phyloP scores from a whole-genome alignment of 2,329 filamentous ascomycete species.

The Phyllosticta capitalensis region DNA sequence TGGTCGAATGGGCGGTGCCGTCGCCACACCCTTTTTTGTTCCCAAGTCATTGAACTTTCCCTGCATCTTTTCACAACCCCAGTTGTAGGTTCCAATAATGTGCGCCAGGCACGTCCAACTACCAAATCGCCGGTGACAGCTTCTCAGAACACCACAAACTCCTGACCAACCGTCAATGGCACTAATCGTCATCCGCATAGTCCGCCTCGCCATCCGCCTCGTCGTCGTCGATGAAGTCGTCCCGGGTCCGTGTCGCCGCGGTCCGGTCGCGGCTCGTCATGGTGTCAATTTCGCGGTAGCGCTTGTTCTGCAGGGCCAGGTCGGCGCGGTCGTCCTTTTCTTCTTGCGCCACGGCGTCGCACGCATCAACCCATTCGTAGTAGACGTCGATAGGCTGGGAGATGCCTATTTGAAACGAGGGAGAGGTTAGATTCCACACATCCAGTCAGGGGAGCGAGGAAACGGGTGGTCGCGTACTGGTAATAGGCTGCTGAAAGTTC shows the following conservation, averaged over 20 bases:
- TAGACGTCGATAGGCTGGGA: constrained; percentile 92
- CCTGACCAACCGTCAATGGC: not conserved
- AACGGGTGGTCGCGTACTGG: constrained; percentile 52
- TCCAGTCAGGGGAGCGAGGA: not conserved
- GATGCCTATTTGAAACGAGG: constrained; percentile 52
- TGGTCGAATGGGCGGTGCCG: not conserved
- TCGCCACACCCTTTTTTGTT: not conserved
- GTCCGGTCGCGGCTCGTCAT: not conserved
- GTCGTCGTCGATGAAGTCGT: constrained; percentile 30
- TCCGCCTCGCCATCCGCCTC: constrained; percentile 31
- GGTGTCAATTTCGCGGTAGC: constrained; percentile 5
- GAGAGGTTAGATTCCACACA: not conserved
- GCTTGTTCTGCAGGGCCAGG: not conserved
- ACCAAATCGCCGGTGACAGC: too few species aligned
- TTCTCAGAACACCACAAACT: too few species aligned
- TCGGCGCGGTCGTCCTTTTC: constrained; percentile 31
- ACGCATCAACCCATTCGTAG: constrained; percentile 97
- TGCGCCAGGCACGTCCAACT: not conserved
- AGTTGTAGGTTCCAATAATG: not conserved
- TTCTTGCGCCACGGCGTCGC: constrained; percentile 60
- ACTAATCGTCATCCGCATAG: constrained; percentile 19
- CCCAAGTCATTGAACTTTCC: not conserved
- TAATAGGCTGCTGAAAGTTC: constrained; percentile 84
- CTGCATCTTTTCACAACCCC: not conserved
- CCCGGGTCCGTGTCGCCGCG: constrained; percentile 7